A percentile compares a stretch with the other conserved stretches of the same genome.
These are phyloP conservation scores for Pholiota conissans DNA, from an alignment of 768 basidiomycete species.

Conservation along the genomic window DNA sequence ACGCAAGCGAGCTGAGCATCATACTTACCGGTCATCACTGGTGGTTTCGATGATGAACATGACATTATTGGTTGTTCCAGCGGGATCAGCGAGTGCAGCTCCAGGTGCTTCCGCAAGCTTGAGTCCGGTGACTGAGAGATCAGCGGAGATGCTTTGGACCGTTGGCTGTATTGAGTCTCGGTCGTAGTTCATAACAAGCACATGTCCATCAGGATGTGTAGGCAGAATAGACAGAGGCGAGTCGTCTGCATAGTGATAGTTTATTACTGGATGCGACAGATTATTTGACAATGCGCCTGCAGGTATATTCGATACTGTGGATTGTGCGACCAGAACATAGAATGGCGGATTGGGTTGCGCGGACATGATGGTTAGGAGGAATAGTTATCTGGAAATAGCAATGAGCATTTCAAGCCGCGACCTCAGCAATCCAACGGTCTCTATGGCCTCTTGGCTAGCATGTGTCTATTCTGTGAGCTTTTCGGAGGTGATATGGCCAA, in stretches of 20 bases:
- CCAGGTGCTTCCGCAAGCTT: slow-evolving; percentile 76
- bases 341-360: slow-evolving; percentile 45
- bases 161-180: slow-evolving; percentile 42
- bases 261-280: slow-evolving; percentile 70
- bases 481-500: not conserved
- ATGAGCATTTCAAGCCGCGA: too few species aligned
- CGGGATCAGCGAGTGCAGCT: slow-evolving; percentile 53
- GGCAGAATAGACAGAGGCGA: slow-evolving; percentile 66
- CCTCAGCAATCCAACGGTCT: too few species aligned
- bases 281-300: slow-evolving; percentile 39
- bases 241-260: slow-evolving; percentile 85
- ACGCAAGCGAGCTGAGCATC: slow-evolving; percentile 16
- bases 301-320: slow-evolving; percentile 37
- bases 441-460: too few species aligned
- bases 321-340: slow-evolving; percentile 70
- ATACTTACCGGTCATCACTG: slow-evolving; percentile 52
- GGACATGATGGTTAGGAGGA: slow-evolving; percentile 7
- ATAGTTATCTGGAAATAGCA: not conserved
- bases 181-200: slow-evolving; percentile 73
- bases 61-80: slow-evolving; percentile 51
- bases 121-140: slow-evolving; percentile 52
- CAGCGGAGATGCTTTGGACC: slow-evolving; percentile 50
- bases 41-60: slow-evolving; percentile 80
- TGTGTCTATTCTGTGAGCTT: not conserved
- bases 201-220: slow-evolving; percentile 60